phyloP scores from a whole-genome alignment of 140 eudicot genomes.

The Stevia rebaudiana region DNA sequence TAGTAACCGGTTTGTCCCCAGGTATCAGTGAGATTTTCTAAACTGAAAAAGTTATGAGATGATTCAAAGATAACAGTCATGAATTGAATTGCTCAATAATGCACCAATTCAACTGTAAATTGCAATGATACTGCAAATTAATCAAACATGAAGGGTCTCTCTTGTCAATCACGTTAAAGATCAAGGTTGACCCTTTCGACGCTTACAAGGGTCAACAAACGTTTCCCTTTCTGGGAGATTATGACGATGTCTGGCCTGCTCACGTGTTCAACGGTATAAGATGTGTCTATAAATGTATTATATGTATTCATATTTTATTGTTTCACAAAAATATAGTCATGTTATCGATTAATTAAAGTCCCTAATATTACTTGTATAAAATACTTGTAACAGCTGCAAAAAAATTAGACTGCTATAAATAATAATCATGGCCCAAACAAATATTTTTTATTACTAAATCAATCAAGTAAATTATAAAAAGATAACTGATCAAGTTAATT shows the following conservation, averaged over 20 bases:
- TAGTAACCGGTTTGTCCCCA: neutral
- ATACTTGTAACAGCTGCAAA: no score
- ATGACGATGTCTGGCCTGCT: neutral
- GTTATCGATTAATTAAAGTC: no score
- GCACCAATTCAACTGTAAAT: neutral
- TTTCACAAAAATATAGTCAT: no score
- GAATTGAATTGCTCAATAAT: neutral
- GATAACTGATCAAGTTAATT: no score
- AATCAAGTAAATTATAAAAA: no score
- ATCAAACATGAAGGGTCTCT: neutral
- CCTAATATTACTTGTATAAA: no score
- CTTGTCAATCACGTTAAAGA: neutral
- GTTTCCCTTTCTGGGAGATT: slow-evolving; percentile 2
- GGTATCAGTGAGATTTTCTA: neutral
- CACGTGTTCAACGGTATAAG: neutral
- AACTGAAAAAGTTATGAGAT: neutral
- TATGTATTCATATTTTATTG: no score
- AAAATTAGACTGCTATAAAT: no score
- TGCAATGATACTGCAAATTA: neutral
- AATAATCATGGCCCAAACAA: no score
- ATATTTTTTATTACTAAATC: no score
- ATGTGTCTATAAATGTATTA: neutral
- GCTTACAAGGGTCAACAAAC: neutral
- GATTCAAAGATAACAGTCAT: neutral
- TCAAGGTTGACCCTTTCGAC: slow-evolving; percentile 9